Evolutionary conservation across 805 yeast species (phyloP).

Genomic region (Metschnikowia henanensis): DNA sequence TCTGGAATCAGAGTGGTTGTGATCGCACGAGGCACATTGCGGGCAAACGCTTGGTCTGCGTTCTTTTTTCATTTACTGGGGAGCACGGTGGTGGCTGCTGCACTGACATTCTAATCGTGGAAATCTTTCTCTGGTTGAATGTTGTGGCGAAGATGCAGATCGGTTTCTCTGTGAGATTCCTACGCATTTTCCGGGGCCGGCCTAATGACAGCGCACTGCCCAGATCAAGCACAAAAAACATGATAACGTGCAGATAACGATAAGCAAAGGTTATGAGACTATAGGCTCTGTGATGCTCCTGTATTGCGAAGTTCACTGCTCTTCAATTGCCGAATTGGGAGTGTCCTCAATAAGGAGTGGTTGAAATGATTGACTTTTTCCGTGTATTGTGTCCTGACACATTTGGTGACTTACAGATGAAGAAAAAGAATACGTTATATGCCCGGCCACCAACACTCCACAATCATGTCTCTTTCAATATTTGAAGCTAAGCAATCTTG

Average conservation of each 20-base stretch:
- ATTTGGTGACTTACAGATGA: too few species aligned
- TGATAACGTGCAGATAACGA: not conserved
- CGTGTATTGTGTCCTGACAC: too few species aligned
- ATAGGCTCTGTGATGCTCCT: not conserved
- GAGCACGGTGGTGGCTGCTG: conserved; percentile 9
- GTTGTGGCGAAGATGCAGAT: too few species aligned
- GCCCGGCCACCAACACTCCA: too few species aligned
- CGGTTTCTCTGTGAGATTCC: too few species aligned
- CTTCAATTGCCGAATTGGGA: not conserved
- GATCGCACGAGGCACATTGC: conserved; percentile 8
- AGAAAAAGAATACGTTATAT: too few species aligned
- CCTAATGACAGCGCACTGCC: not conserved
- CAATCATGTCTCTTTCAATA: too few species aligned
- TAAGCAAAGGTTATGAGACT: not conserved
- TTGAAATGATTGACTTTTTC: too few species aligned
- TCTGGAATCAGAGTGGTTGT: conserved; percentile 12
- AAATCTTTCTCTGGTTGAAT: too few species aligned
- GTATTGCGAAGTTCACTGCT: not conserved
- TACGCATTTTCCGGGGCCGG: not conserved
- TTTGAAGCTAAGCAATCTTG: too few species aligned
- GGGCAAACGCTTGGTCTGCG: not conserved
- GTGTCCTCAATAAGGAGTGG: not conserved
- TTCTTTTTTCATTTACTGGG: not conserved
- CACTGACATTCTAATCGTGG: conserved; percentile 1
- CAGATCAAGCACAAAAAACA: not conserved